Percentiles rank a stretch among this genome's conserved stretches.
These are phyloP conservation scores for Penicillium roqueforti DNA, from an alignment of 495 filamentous ascomycete species.

Conservation along the genomic window DNA sequence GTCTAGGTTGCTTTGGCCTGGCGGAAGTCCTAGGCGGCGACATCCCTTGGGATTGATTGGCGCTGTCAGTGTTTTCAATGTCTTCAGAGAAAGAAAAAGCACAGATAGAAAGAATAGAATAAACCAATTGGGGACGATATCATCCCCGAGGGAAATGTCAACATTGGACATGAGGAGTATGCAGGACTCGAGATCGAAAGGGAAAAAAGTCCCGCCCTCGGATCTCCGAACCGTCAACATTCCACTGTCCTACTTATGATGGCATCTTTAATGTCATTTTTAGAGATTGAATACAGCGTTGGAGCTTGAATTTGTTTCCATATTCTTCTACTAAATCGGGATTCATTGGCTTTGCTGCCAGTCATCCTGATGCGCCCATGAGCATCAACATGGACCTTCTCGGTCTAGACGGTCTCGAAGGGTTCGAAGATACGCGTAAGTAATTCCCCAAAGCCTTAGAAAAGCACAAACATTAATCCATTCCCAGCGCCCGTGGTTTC, in stretches of 20 bases:
- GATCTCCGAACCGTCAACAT: conserved; percentile 1
- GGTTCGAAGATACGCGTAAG: conserved; percentile 26
- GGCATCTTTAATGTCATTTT: not conserved
- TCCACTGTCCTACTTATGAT: not conserved
- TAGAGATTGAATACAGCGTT: not conserved
- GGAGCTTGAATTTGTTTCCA: not conserved
- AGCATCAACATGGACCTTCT: conserved; percentile 31
- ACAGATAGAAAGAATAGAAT: conserved; percentile 2
- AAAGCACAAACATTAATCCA: not conserved
- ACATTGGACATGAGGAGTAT: conserved; percentile 1
- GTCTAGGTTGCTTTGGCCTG: conserved; percentile 29
- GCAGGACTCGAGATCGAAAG: not conserved
- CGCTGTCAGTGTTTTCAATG: not conserved
- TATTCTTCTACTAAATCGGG: not conserved
- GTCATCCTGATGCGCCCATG: conserved; percentile 15
- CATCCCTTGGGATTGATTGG: conserved; percentile 27
- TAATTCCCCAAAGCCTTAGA: not conserved
- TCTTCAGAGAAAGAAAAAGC: not conserved
- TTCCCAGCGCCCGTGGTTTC: conserved; percentile 65
- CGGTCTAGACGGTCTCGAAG: conserved; percentile 19
- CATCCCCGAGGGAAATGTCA: not conserved
- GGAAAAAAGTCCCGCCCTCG: conserved; percentile 6
- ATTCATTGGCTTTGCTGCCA: not conserved
- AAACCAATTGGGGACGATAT: not conserved
- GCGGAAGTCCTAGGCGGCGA: conserved; percentile 32